Base-by-base conservation (phyloP, 169 alveolate genomes). In the Plasmodium vivax region DNA sequence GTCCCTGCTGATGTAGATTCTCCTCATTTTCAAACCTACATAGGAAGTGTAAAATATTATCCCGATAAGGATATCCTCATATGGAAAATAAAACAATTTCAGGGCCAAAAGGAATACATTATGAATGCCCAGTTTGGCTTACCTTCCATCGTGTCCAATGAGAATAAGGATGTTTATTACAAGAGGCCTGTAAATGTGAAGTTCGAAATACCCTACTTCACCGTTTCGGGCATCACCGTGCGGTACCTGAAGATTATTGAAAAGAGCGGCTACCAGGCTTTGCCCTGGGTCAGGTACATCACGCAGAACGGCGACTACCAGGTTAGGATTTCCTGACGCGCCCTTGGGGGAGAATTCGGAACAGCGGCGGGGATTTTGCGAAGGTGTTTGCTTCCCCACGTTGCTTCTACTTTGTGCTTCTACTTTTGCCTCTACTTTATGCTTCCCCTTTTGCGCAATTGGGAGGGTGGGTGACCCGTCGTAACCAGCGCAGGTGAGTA, bases 191-290 rank as follows among this genome's bases (percentile, higher is more conserved):
- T 99, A 73, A 97, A 97, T 74, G 99, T 99, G n/a, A 97, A 97
- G 85, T 99, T 98, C 95, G 99, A 99, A 95, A 99, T 99, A 71
- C 99, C 99, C n/a, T 99, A 99, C 94, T 99, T 99, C 98, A 99
- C 99, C 30, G 99, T 99, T 56, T 98, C 99, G n/a, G 99, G 99
- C 43, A 97, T 99, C 43, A 98, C 99, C 81, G 99, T 99, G 38
- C 97, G 99, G 84, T 99, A 99, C 96, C 98, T 99, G 68, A 98
- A 99, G 94, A 99, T 99, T 82, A 97, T 98, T 54, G 99, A 99
- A 92, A 99, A 98, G 95, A 95, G 98, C 88, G 99, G 99, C 14
- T 99, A 99, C 92, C 98, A 99, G 95, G 99, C 99, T 30, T 98
- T 99, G 30, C 99, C 99, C 8, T 99, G 99, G 99, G 99, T 99